Evolutionary conservation across 2,329 filamentous ascomycete species (phyloP), one percentile per base, ranked within the genome.

Genomic region (Thielaviopsis ethacetica): DNA sequence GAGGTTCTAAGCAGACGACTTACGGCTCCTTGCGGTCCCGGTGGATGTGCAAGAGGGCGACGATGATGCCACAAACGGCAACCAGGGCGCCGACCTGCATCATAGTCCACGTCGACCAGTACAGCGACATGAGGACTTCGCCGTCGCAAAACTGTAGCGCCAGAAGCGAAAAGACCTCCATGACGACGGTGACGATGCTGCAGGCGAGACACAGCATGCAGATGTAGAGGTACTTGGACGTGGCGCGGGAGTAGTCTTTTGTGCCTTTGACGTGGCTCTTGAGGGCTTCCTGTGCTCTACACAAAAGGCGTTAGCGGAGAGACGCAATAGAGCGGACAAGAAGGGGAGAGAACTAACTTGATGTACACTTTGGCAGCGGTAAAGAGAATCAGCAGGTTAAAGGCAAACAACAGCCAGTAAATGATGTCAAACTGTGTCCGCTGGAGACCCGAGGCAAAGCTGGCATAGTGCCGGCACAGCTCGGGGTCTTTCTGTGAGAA

Each of bases 31-130:
- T 72, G 54, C 74, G 69, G 47, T 78, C 71, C 44, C 71, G 71
- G 9, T 81, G 65, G 2, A 74, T 71, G 62, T 81, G 76, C 41
- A 73, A 71, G 26, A 80, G 68, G 44, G 78, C 74, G 2, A 82
- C 68, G 52, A 79, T 74, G 62, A 82, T 77, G 27, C 80, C 80
- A 13, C 76, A 66, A 64, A 82, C 80, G 60, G 80, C 80, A 41
- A 82, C 80, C 61, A 80, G 69, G 1, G 77, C 77, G 5, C 79
- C 80, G 2, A 82, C 69, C 63, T 82, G 79, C 5, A 81, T 70
- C 72, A 80, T 78, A 22, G 77, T 79, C 77, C 79, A 82, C 1
- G 79, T 80, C 0, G 79, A 76, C 79, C 79, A 82, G 67, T 81
- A 82, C 0, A 82, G 68, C 1, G 75, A 73, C 69, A 81, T 81